Evolutionary conservation across 805 yeast species (phyloP), one percentile per base, ranked within the genome.

Genomic region (Kodamaea leandrae): DNA sequence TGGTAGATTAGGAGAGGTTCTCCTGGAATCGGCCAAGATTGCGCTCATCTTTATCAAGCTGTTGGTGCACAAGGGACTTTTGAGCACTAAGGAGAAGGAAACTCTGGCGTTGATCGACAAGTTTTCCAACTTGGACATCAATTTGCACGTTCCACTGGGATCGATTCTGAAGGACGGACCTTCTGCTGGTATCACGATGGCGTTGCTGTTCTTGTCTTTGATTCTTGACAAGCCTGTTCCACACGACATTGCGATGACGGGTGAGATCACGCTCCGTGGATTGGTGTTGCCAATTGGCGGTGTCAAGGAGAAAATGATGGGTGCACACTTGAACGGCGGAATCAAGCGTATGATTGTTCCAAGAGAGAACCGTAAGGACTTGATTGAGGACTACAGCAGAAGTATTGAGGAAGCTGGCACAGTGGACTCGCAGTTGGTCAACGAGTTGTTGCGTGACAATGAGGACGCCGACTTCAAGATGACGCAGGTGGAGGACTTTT

Each of bases 211-310:
- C 39, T 55, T 72, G 23, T 72, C 77, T 1, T 55, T 72, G 41
- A 50, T 71, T 5, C 52, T 72, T 27, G 66, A 70, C 38, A 69
- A 63, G 37, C 73, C 76, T 1, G 72, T 72, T 5, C 71, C 73
- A 0, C 52, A 56, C 10, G 64, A 68, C 37, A 65, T 83, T 37
- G 95, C 95, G 37, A 83, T 86, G 93, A 86, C 95, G 1, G 95
- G 95, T 4, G 95, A 86, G 58, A 81, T 86, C 45, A 84, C 93
- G 0, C 69, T 86, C 3, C 65, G 91, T 32, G 95, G 95, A 4
- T 71, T 82, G 49, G 83, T 86, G 0, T 66, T 86, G 33, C 90
- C 90, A 6, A 86, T 86, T 49, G 95, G 95, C 4, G 95, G 95
- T 0, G 71, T 86, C 19, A 76, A 81, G 40, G 95, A 86, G 60